Conservation (phyloP, 371 early-diverging fungal genomes). For the Basidiobolus meristosporus region DNA sequence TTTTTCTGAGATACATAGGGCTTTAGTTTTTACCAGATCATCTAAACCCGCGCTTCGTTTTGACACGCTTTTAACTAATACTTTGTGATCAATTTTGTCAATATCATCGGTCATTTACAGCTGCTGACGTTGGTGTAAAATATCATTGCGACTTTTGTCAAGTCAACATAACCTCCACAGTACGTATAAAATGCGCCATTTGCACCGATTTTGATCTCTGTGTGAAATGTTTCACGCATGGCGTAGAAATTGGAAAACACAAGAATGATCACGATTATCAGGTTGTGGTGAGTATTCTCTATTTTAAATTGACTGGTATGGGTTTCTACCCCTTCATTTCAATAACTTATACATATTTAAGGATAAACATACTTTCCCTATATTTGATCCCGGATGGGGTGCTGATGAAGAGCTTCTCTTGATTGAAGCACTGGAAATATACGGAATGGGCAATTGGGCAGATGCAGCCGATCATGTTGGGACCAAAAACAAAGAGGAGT, state of each 20-base stretch:
- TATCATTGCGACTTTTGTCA: constrained; percentile 91
- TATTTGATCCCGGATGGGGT: constrained; percentile 80
- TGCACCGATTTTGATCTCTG: constrained; percentile 94
- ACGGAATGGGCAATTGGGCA: constrained; percentile 96
- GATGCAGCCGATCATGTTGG: constrained; percentile 87
- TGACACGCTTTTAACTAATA: no score
- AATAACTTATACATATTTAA: constrained; percentile 5
- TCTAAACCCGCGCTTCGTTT: no score
- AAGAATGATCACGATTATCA: constrained; percentile 74
- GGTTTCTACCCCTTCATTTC: neutral
- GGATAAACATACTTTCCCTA: constrained; percentile 72
- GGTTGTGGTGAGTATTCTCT: constrained; percentile 33
- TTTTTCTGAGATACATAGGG: no score
- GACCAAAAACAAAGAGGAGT: constrained; percentile 71
- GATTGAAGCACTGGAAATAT: constrained; percentile 78
- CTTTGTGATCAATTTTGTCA: no score
- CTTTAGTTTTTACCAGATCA: no score
- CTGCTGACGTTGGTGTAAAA: no score
- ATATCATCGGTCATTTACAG: no score
- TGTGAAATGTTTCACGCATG: constrained; percentile 79
- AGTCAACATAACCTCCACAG: constrained; percentile 71
- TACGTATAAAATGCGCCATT: constrained; percentile 76
- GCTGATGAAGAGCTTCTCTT: constrained; percentile 94
- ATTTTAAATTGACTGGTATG: neutral
- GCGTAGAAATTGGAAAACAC: constrained; percentile 69